These are phyloP conservation scores for Barnettozyma sucrosica DNA, from an alignment of 805 yeast species.

Conservation along the genomic window DNA sequence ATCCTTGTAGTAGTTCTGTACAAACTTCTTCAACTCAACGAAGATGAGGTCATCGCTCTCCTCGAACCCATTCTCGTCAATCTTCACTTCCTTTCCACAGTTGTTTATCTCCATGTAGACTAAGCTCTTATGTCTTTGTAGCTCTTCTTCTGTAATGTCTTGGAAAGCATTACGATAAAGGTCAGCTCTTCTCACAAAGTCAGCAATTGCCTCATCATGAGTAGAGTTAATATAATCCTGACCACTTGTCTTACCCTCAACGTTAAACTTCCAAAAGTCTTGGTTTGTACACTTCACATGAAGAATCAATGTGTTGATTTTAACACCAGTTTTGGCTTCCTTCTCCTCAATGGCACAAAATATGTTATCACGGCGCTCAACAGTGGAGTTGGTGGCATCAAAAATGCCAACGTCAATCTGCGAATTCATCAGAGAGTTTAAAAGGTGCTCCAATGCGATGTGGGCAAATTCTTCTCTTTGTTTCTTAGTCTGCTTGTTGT, in stretches of 20 bases:
- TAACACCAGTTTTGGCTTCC: conserved; percentile 23
- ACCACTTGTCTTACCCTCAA: conserved; percentile 57
- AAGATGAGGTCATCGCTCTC: conserved; percentile 15
- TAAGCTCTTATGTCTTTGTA: conserved; percentile 13
- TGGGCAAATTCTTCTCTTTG: conserved; percentile 48
- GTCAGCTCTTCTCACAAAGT: conserved; percentile 51
- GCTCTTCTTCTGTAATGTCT: conserved; percentile 31
- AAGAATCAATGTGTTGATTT: conserved; percentile 44
- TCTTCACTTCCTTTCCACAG: conserved; percentile 20
- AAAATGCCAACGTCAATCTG: conserved; percentile 50
- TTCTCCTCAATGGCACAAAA: conserved; percentile 19
- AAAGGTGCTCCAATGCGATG: conserved; percentile 41
- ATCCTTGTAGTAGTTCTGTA: conserved; percentile 28
- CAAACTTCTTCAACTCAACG: conserved; percentile 26
- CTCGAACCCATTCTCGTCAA: conserved; percentile 21
- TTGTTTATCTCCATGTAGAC: conserved; percentile 19
- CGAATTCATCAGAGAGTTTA: conserved; percentile 36
- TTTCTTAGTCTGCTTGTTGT: conserved; percentile 36
- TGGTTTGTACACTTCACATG: conserved; percentile 56
- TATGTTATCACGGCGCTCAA: conserved; percentile 30
- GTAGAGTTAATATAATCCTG: conserved; percentile 52
- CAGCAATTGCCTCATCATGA: conserved; percentile 47
- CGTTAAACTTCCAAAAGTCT: conserved; percentile 50
- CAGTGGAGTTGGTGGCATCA: conserved; percentile 56
- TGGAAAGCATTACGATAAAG: conserved; percentile 42